Conservation (phyloP, 2,329 filamentous ascomycete genomes). For the Zasmidium citrigriseum region DNA sequence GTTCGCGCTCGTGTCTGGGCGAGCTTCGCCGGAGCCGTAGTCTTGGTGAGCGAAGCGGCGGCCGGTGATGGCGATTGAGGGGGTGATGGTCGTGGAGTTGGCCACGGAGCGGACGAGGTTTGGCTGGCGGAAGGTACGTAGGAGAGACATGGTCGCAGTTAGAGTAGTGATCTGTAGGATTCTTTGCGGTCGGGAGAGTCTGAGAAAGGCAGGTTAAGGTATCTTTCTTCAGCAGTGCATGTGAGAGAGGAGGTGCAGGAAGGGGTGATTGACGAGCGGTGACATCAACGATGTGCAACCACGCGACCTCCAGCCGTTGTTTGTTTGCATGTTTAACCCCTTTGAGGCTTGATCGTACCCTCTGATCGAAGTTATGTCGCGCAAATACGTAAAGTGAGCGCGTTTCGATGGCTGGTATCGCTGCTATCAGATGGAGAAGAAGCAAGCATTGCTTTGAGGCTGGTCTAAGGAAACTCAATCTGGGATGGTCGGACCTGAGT, state of each 20-base stretch:
- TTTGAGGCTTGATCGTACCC: not conserved
- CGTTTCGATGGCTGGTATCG: not conserved
- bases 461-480: not conserved
- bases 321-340: not conserved
- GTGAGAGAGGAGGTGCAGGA: not conserved
- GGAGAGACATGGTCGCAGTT: slow-evolving; percentile 1
- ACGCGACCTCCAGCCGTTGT: not conserved
- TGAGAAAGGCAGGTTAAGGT: not conserved
- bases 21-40: slow-evolving; percentile 10
- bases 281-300: not conserved
- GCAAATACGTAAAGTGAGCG: not conserved
- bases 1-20: not conserved
- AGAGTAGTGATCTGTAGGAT: not conserved
- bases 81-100: not conserved
- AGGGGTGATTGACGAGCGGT: not conserved
- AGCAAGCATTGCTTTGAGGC: not conserved
- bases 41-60: slow-evolving; percentile 1
- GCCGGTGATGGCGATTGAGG: not conserved
- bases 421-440: not conserved
- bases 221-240: not conserved
- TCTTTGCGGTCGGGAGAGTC: not conserved
- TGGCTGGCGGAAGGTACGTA: slow-evolving; percentile 2
- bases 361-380: not conserved
- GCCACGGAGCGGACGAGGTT: not conserved
- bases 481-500: too few relatives aligned